These are phyloP conservation scores for Suillus ampliporus DNA, from an alignment of 768 basidiomycete species.

Conservation along the genomic window DNA sequence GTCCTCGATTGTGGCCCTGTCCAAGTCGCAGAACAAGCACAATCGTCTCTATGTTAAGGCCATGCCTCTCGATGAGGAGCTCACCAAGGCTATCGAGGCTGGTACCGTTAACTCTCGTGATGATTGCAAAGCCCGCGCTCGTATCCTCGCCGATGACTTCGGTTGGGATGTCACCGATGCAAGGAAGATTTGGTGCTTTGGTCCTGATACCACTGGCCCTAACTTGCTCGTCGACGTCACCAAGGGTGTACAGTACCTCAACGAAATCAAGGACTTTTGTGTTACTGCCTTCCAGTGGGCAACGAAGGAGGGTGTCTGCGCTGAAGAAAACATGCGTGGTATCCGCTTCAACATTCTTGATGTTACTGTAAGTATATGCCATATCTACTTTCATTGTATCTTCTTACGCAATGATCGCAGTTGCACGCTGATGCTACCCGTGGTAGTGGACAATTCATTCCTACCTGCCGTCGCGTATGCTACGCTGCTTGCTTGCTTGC, in stretches of 20 bases:
- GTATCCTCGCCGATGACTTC: conserved; percentile 92
- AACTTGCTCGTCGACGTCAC: conserved; percentile 98
- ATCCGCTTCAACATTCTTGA: conserved; percentile 95
- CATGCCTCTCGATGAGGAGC: conserved; percentile 90
- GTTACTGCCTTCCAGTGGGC: conserved; percentile 99
- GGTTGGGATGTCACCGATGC: conserved; percentile 99
- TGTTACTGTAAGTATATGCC: conserved; percentile 73
- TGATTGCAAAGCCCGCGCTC: conserved; percentile 97
- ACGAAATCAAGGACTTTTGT: conserved; percentile 99
- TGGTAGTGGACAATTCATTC: conserved; percentile 98
- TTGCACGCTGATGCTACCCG: conserved; percentile 98
- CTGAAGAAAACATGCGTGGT: conserved; percentile 99
- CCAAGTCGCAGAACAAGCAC: conserved; percentile 99
- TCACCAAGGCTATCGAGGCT: conserved; percentile 88
- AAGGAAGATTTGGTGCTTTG: conserved; percentile 99
- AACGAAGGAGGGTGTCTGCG: conserved; percentile 95
- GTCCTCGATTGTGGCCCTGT: conserved; percentile 94
- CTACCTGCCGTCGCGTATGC: conserved; percentile 93
- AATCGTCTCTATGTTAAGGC: conserved; percentile 97
- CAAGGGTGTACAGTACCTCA: conserved; percentile 98
- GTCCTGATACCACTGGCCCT: conserved; percentile 96
- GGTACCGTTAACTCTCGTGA: conserved; percentile 90
- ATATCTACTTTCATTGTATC: not conserved
- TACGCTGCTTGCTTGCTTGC: conserved; percentile 97
- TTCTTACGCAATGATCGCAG: conserved; percentile 42